A percentile compares a stretch with the other conserved stretches of the same genome.
Evolutionary conservation across 768 basidiomycete genomes (phyloP).

Genomic region (Pleurotus eryngii): DNA sequence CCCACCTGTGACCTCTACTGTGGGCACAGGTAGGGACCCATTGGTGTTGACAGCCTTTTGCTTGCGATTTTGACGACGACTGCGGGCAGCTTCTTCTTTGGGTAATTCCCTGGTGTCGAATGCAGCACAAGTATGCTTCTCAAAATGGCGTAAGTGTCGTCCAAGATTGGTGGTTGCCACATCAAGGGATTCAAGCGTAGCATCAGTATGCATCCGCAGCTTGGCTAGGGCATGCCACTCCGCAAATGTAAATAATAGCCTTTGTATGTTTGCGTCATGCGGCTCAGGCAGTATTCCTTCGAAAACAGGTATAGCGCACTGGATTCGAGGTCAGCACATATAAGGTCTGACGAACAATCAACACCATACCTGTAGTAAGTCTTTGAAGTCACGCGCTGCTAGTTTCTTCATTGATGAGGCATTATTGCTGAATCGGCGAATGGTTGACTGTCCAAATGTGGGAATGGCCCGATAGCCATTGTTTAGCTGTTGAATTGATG

Average conservation of each 20-base stretch:
- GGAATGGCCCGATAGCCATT: slow-evolving; percentile 21
- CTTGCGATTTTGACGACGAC: no score
- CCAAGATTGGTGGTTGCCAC: no score
- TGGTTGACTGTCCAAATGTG: slow-evolving; percentile 25
- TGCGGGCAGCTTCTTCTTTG: neutral
- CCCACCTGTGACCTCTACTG: no score
- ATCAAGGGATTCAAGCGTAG: no score
- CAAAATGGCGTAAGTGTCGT: slow-evolving; percentile 27
- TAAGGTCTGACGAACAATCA: no score
- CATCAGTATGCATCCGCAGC: slow-evolving; percentile 29
- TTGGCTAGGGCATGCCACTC: slow-evolving; percentile 34
- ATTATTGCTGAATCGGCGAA: slow-evolving; percentile 25
- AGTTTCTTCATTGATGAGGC: slow-evolving; percentile 29
- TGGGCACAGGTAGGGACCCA: no score
- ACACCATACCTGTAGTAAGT: no score
- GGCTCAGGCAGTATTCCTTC: slow-evolving; percentile 29
- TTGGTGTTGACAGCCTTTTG: no score
- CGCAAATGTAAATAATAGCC: slow-evolving; percentile 23
- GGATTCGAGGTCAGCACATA: no score
- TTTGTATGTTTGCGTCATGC: slow-evolving; percentile 16
- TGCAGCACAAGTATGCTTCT: slow-evolving; percentile 18
- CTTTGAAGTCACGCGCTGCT: slow-evolving; percentile 34
- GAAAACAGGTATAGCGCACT: slow-evolving; percentile 33
- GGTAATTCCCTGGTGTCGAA: neutral
- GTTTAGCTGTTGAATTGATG: slow-evolving; percentile 25